Evolutionary conservation across 768 basidiomycete genomes (phyloP).

Genomic region (Serendipita sp.): DNA sequence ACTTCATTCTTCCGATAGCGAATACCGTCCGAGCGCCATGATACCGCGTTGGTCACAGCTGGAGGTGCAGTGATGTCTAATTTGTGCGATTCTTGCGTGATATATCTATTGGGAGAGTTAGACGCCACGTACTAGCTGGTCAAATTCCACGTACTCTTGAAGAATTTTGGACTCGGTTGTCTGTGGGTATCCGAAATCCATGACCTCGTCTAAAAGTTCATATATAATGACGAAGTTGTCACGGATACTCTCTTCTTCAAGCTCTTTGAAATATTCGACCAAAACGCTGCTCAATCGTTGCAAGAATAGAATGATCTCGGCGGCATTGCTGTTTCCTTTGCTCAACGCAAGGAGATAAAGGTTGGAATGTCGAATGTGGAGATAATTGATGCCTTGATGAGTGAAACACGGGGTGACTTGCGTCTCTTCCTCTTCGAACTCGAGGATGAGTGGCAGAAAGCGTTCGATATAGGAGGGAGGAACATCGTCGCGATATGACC

Average conservation of each 20-base stretch:
- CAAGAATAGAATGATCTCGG: conserved; percentile 91
- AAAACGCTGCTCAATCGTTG: conserved; percentile 86
- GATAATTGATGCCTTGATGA: conserved; percentile 87
- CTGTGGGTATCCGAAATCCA: conserved; percentile 99
- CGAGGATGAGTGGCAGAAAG: conserved; percentile 83
- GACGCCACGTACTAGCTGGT: neutral
- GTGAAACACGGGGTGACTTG: conserved; percentile 96
- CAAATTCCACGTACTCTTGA: conserved; percentile 53
- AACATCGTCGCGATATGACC: conserved; percentile 93
- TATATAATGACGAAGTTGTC: conserved; percentile 99
- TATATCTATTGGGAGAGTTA: conserved; percentile 43
- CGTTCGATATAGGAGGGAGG: conserved; percentile 77
- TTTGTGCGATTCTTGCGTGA: conserved; percentile 97
- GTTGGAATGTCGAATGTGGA: conserved; percentile 97
- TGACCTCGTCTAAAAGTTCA: conserved; percentile 98
- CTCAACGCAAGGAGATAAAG: conserved; percentile 90
- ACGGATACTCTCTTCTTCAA: conserved; percentile 96
- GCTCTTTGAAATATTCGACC: conserved; percentile 97
- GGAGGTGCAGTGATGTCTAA: conserved; percentile 83
- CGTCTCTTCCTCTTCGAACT: conserved; percentile 93
- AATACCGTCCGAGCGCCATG: conserved; percentile 96
- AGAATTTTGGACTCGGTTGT: conserved; percentile 99
- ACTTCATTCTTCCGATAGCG: conserved; percentile 98
- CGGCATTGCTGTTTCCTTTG: conserved; percentile 88
- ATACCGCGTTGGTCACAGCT: conserved; percentile 96